Evolutionary conservation across 192 early-diverging fungal species (phyloP).

Genomic region (Coemansia sp.): DNA sequence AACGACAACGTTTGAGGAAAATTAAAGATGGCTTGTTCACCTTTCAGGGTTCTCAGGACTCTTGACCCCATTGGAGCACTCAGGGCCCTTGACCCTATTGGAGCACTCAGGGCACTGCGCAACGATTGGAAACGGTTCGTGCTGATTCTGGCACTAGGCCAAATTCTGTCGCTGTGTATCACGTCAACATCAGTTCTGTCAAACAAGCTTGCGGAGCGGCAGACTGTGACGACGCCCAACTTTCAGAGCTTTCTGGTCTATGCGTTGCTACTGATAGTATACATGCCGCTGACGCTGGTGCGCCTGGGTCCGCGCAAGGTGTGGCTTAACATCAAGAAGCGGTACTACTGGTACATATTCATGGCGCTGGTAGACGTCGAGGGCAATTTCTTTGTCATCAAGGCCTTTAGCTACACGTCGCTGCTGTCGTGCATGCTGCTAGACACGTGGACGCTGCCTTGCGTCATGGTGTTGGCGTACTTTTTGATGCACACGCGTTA

Average conservation of each 20-base stretch:
- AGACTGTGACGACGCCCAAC: conserved; percentile 66
- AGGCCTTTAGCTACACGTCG: conserved; percentile 76
- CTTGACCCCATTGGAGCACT: background rate
- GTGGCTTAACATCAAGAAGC: conserved; percentile 42
- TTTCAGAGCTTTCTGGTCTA: conserved; percentile 77
- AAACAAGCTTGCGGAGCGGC: conserved; percentile 61
- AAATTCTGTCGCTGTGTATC: conserved; percentile 75
- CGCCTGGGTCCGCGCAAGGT: conserved; percentile 46
- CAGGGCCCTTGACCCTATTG: background rate
- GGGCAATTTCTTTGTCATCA: conserved; percentile 82
- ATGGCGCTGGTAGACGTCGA: conserved; percentile 77
- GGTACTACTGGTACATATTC: conserved; percentile 60
- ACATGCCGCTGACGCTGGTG: conserved; percentile 52
- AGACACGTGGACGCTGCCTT: conserved; percentile 76
- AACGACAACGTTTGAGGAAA: conserved; percentile 26
- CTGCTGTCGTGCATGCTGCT: conserved; percentile 77
- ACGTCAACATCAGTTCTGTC: conserved; percentile 71
- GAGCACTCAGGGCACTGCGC: conserved; percentile 2
- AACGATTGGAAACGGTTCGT: conserved; percentile 56
- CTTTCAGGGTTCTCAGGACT: background rate
- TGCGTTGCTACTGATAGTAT: conserved; percentile 50
- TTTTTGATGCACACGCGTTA: conserved; percentile 68
- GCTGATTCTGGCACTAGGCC: conserved; percentile 59
- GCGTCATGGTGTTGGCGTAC: conserved; percentile 70
- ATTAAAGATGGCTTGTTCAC: conserved; percentile 40